Conservation (phyloP, 106 monocot genomes). For the Platanthera zijinensis region DNA sequence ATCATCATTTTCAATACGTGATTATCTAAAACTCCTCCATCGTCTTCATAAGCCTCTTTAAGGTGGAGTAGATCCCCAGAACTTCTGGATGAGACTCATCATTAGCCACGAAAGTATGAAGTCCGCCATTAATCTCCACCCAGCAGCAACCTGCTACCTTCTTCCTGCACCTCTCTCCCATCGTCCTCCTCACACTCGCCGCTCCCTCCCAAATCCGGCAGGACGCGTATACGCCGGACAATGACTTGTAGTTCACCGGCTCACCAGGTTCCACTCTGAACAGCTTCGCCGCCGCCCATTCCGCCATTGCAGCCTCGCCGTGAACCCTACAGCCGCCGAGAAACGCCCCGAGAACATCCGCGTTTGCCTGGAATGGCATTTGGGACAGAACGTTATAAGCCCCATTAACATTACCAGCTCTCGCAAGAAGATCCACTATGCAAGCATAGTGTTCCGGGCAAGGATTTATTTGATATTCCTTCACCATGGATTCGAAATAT, state of each 20-base stretch:
- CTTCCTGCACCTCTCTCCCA: conserved; percentile 15
- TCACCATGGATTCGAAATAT: conserved; percentile 44
- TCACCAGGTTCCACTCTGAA: conserved; percentile 26
- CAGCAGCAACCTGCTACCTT: conserved; percentile 45
- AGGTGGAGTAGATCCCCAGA: conserved; percentile 12
- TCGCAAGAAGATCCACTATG: conserved; percentile 57
- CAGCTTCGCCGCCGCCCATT: conserved; percentile 41
- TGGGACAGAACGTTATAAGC: conserved; percentile 31
- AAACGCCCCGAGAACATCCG: conserved; percentile 49
- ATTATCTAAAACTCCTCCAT: conserved; percentile 7
- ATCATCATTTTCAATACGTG: not conserved
- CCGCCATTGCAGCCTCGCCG: conserved; percentile 25
- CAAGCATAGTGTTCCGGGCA: conserved; percentile 44
- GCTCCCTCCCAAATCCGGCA: conserved; percentile 30
- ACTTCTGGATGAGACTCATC: conserved; percentile 24
- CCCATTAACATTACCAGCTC: conserved; percentile 34
- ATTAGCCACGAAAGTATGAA: conserved; percentile 31
- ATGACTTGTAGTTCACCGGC: conserved; percentile 28
- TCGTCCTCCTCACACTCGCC: conserved; percentile 29
- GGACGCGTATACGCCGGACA: conserved; percentile 35
- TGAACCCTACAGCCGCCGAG: conserved; percentile 51
- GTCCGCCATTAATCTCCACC: conserved; percentile 25
- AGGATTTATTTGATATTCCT: conserved; percentile 34
- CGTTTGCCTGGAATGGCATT: conserved; percentile 23
- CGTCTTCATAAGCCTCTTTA: conserved; percentile 4